Evolutionary conservation across 202 grass and related monocot species (phyloP).

Genomic region (Eragrostis tef): DNA sequence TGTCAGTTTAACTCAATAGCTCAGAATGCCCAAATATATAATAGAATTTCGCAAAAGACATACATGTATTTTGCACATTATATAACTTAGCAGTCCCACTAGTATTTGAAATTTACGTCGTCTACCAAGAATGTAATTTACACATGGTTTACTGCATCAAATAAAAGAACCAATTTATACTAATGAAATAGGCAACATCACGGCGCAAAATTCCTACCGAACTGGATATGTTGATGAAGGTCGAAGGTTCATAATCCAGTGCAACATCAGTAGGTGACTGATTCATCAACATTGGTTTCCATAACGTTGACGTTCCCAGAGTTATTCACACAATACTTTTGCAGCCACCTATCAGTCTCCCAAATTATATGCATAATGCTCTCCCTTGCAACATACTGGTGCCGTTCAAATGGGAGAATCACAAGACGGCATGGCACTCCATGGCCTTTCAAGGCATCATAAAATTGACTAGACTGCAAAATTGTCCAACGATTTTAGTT

Average conservation of each 20-base stretch:
- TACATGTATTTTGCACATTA: not conserved
- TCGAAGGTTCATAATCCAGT: conserved; percentile 44
- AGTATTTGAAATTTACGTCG: not conserved
- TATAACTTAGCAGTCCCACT: not conserved
- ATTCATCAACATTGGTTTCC: conserved; percentile 33
- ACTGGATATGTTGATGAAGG: conserved; percentile 56
- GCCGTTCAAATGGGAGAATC: conserved; percentile 74
- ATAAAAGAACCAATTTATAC: conserved; percentile 1
- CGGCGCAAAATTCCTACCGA: conserved; percentile 50
- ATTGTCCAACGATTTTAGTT: conserved; percentile 23
- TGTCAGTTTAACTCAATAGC: conserved; percentile 32
- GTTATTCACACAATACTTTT: conserved; percentile 62
- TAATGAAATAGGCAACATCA: not conserved
- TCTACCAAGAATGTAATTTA: not conserved
- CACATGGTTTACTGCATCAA: not conserved
- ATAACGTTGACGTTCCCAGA: conserved; percentile 13
- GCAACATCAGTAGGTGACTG: conserved; percentile 45
- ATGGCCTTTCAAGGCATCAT: conserved; percentile 83
- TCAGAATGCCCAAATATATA: conserved; percentile 16
- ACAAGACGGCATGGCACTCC: conserved; percentile 72
- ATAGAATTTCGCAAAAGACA: not conserved
- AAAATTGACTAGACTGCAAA: conserved; percentile 78
- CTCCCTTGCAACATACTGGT: conserved; percentile 73
- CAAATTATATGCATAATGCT: conserved; percentile 90
- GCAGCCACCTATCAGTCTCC: conserved; percentile 86